Evolutionary conservation across 2,329 filamentous ascomycete species (phyloP).

Genomic region (Xylaria sp.): DNA sequence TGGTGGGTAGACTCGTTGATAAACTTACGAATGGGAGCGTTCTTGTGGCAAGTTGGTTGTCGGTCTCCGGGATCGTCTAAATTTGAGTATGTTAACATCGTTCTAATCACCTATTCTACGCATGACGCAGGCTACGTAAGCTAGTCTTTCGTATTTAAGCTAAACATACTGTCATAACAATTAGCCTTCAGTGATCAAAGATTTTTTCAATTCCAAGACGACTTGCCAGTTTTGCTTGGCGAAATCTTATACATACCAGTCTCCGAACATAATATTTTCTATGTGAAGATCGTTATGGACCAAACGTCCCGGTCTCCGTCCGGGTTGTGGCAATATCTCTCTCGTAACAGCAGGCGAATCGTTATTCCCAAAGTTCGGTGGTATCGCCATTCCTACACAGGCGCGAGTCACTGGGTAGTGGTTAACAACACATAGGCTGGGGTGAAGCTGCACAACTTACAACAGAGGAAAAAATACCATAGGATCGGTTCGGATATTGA

Average conservation of each 20-base stretch:
- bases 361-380: not conserved
- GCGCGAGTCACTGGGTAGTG: conserved; percentile 4
- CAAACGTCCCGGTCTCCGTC: not conserved
- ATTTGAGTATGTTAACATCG: too few relatives aligned
- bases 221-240: not conserved
- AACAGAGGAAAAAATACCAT: conserved; percentile 13
- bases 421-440: not conserved
- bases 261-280: conserved; percentile 19
- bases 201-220: not conserved
- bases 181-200: too few relatives aligned
- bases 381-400: conserved; percentile 10
- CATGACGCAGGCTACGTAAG: too few relatives aligned
- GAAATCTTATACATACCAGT: not conserved
- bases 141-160: too few relatives aligned
- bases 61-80: not conserved
- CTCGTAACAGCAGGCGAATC: not conserved
- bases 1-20: not conserved
- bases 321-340: not conserved
- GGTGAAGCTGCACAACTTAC: not conserved
- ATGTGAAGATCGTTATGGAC: conserved; percentile 12
- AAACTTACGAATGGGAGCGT: not conserved
- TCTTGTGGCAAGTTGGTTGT: not conserved
- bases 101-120: too few relatives aligned
- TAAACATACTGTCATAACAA: too few relatives aligned
- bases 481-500: conserved; percentile 11